Base-by-base conservation (phyloP, 2,329 filamentous ascomycete genomes). In the Colletotrichum tropicale region DNA sequence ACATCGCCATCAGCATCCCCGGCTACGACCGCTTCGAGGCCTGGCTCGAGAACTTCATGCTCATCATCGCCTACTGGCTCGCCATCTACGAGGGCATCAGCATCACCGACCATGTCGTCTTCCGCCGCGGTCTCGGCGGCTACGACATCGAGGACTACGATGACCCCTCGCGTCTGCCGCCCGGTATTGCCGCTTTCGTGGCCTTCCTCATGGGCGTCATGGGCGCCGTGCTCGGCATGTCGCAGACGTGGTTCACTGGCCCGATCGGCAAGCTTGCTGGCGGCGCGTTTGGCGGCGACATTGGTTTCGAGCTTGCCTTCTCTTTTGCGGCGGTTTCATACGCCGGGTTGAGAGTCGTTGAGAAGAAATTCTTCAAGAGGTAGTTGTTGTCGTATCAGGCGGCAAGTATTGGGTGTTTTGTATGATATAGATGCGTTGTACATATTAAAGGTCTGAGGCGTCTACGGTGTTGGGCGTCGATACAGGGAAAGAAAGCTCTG, bases 11-110 rank as follows among this genome's bases (percentile, higher is more conserved):
- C 79, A 91, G 92, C 10, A 93, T 95, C 68, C 92, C 93, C 0
- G 94, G 92, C 3, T 94, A 94, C 84, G 84, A 84, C 6, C 87
- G 93, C 80, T 95, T 95, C 82, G 90, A 92, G 78, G 81, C 83
- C 8, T 89, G 93, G 5, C 87, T 95, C 16, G 89, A 93, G 81
- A 93, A 94, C 83, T 94, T 95, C 84, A 94, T 95, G 91, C 84
- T 91, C 76, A 81, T 93, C 67, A 92, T 92, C 76, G 91, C 90
- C 3, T 95, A 95, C 86, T 95, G 94, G 93, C 88, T 95, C 3
- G 91, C 93, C 64, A 94, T 95, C 79, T 95, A 95, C 84, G 90
- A 91, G 77, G 93, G 90, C 62, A 90, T 95, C 77, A 87, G 90
- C 1, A 82, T 95, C 21, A 86, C 88, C 3, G 93, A 95, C 71